A percentile compares a stretch with the other conserved stretches of the same genome.
Evolutionary conservation across 345 rosid genomes (phyloP).

Genomic region (Salix arbutifolia): DNA sequence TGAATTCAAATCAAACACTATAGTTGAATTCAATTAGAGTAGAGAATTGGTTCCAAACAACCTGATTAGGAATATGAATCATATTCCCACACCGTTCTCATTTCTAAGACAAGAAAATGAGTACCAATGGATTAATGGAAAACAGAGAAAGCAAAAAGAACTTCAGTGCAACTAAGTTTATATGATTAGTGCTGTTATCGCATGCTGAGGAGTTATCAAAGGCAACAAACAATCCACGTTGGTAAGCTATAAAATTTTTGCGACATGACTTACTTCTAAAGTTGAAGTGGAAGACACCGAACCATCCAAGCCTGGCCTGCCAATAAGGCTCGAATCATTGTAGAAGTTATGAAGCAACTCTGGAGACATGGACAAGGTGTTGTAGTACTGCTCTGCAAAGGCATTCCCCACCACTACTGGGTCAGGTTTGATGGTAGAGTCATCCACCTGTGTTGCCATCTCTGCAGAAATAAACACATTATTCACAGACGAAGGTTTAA

Average conservation of each 20-base stretch:
- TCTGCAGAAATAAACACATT: not conserved
- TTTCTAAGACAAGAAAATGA: not conserved
- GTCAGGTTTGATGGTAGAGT: not conserved
- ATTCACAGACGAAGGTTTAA: not conserved
- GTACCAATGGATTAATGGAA: not conserved
- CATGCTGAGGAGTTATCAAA: not conserved
- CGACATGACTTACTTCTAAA: conserved; percentile 17
- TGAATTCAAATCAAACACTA: no score
- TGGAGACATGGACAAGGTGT: conserved; percentile 9
- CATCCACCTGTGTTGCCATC: conserved; percentile 17
- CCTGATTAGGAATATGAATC: not conserved
- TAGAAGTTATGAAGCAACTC: conserved; percentile 22
- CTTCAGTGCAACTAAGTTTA: not conserved
- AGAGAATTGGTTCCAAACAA: no score
- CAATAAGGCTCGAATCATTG: conserved; percentile 11
- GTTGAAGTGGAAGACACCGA: conserved; percentile 11
- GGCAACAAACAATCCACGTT: not conserved
- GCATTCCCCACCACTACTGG: conserved; percentile 24
- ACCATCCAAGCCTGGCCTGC: conserved; percentile 22
- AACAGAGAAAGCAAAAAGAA: not conserved
- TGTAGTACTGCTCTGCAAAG: conserved; percentile 29
- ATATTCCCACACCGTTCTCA: not conserved
- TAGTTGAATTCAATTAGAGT: no score
- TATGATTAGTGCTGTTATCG: not conserved
- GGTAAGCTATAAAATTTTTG: not conserved